Conservation (phyloP, 1,284 basidiomycete genomes). For the Mycosarcoma maydis region DNA sequence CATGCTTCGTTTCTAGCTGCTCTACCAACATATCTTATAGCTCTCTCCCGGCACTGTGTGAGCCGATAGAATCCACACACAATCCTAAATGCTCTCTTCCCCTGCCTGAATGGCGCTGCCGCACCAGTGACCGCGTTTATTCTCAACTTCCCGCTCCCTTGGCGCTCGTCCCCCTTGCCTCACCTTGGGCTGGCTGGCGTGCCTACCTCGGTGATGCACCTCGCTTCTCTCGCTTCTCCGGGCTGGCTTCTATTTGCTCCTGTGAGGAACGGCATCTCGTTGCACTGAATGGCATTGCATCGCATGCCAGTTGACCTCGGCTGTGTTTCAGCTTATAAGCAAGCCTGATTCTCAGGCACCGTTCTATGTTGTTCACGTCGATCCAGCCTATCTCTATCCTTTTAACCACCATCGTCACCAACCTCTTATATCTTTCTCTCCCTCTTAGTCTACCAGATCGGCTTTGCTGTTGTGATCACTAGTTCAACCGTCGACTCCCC, state of each 20-base stretch:
- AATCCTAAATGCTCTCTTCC: too few species aligned
- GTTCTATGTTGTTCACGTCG: background rate
- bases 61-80: background rate
- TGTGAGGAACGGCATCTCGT: conserved; percentile 17
- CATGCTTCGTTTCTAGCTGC: too few species aligned
- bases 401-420: conserved; percentile 12
- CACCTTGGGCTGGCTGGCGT: background rate
- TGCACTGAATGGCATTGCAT: background rate
- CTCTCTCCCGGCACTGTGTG: background rate
- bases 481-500: background rate
- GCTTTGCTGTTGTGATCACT: background rate
- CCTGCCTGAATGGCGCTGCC: background rate
- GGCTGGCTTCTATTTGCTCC: conserved; percentile 12
- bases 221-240: conserved; percentile 40
- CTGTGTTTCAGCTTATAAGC: background rate
- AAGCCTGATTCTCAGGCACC: background rate
- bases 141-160: background rate
- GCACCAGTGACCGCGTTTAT: background rate
- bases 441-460: background rate
- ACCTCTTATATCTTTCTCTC: background rate
- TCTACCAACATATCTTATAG: background rate
- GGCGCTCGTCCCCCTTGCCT: background rate
- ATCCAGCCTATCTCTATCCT: background rate
- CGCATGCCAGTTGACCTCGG: background rate
- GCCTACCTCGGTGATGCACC: conserved; percentile 22